Percentiles rank a stretch among this genome's conserved stretches.
Conservation (phyloP, 2,329 filamentous ascomycete species). For the Aspergillus cejpii region DNA sequence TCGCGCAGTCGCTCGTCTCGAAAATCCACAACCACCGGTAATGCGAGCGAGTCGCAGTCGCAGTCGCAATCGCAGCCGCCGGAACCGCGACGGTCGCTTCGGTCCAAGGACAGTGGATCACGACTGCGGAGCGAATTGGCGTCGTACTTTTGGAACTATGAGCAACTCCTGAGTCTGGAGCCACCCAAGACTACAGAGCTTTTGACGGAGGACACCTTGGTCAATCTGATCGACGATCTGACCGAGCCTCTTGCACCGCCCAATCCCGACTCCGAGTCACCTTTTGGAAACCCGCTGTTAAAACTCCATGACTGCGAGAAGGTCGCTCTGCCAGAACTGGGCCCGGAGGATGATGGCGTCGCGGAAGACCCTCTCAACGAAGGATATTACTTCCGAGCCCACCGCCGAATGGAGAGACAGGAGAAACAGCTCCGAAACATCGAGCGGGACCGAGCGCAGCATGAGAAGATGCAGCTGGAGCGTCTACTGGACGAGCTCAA, state of each 20-base stretch:
- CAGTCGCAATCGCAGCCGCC: slow-evolving; percentile 5
- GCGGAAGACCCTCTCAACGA: slow-evolving; percentile 52
- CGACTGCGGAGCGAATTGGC: slow-evolving; percentile 87
- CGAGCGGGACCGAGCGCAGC: slow-evolving; percentile 59
- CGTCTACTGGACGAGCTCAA: slow-evolving; percentile 71
- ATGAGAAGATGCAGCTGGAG: slow-evolving; percentile 61
- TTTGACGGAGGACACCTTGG: slow-evolving; percentile 64
- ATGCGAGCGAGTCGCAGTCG: neutral
- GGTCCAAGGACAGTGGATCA: slow-evolving; percentile 74
- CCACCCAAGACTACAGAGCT: slow-evolving; percentile 68
- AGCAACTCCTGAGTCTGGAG: slow-evolving; percentile 84
- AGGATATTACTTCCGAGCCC: slow-evolving; percentile 51
- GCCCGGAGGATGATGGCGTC: slow-evolving; percentile 2
- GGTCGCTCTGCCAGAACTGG: slow-evolving; percentile 14
- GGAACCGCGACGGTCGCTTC: slow-evolving; percentile 64
- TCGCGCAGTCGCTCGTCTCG: slow-evolving; percentile 6
- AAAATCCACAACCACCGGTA: neutral
- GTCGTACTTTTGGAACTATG: slow-evolving; percentile 87
- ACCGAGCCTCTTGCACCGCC: slow-evolving; percentile 26
- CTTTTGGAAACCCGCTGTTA: slow-evolving; percentile 34
- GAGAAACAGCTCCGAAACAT: slow-evolving; percentile 64
- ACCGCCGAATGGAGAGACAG: slow-evolving; percentile 56
- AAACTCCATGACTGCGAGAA: slow-evolving; percentile 35
- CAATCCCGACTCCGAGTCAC: slow-evolving; percentile 17
- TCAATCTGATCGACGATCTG: slow-evolving; percentile 61